Conservation (phyloP, 371 early-diverging fungal species). For the Mortierella sp. region DNA sequence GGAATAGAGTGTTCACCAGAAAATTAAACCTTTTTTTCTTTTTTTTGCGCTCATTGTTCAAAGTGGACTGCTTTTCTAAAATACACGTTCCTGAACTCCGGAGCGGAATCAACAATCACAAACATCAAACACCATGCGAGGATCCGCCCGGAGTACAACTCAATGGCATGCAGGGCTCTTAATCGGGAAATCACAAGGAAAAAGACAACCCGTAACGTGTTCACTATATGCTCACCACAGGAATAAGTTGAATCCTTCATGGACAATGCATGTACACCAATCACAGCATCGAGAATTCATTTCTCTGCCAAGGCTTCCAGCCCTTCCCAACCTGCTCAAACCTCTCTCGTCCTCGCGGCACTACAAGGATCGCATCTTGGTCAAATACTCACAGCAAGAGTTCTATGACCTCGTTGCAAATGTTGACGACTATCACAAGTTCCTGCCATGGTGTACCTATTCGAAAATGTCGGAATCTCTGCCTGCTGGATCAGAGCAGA, state of each 20-base stretch:
- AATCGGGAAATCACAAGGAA: background rate
- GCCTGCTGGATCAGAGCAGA: slow-evolving; percentile 12
- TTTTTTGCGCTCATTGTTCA: background rate
- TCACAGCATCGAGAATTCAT: slow-evolving; percentile 28
- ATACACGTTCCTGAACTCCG: background rate
- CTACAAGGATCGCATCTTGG: slow-evolving; percentile 47
- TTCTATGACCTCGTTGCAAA: slow-evolving; percentile 82
- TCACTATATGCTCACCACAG: background rate
- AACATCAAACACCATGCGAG: slow-evolving; percentile 6
- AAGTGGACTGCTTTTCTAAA: background rate
- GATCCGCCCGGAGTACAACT: background rate
- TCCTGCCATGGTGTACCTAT: slow-evolving; percentile 84
- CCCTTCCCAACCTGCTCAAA: slow-evolving; percentile 31
- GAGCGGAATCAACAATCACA: background rate
- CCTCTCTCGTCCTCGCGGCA: slow-evolving; percentile 25
- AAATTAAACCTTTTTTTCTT: background rate
- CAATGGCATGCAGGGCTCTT: background rate
- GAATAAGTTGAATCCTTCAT: background rate
- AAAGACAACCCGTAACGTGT: background rate
- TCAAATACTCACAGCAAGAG: slow-evolving; percentile 77
- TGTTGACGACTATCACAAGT: slow-evolving; percentile 79
- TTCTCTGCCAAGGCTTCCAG: slow-evolving; percentile 35
- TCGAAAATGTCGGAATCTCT: slow-evolving; percentile 68
- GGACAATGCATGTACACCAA: background rate
- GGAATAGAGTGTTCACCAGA: background rate